Evolutionary conservation across 2,329 filamentous ascomycete species (phyloP).

Genomic region (Arthrobotrys iridis): DNA sequence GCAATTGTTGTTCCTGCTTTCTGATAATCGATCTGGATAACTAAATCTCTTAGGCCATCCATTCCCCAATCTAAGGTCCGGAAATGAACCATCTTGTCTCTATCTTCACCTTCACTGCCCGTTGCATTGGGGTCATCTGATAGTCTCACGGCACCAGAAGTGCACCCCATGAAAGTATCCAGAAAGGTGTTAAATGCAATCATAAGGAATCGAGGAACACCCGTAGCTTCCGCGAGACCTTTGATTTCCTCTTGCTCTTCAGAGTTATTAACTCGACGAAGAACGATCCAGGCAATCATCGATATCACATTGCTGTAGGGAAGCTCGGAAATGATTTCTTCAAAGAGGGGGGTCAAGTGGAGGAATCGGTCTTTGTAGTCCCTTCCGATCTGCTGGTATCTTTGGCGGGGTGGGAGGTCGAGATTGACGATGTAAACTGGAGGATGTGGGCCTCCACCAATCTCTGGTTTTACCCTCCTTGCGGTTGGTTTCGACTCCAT

Average conservation of each 20-base stretch:
- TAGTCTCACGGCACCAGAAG: constrained; percentile 66
- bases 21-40: constrained; percentile 63
- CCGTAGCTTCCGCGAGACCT: constrained; percentile 67
- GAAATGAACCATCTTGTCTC: constrained; percentile 66
- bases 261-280: constrained; percentile 66
- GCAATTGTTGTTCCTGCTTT: constrained; percentile 62
- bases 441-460: background rate
- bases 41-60: constrained; percentile 62
- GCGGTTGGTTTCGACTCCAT: background rate
- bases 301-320: constrained; percentile 57
- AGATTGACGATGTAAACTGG: constrained; percentile 31
- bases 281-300: constrained; percentile 63
- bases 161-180: constrained; percentile 73
- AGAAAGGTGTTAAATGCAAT: constrained; percentile 72
- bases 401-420: constrained; percentile 40
- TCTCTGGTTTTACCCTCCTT: background rate
- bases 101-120: constrained; percentile 31
- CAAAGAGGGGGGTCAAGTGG: constrained; percentile 21
- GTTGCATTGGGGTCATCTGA: constrained; percentile 49
- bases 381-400: constrained; percentile 43
- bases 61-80: constrained; percentile 66
- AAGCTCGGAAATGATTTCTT: constrained; percentile 19
- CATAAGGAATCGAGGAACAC: constrained; percentile 69
- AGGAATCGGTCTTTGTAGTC: constrained; percentile 31
- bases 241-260: constrained; percentile 72